Evolutionary conservation across 306 rosid genomes (phyloP).

Genomic region (Bauhinia variegata): DNA sequence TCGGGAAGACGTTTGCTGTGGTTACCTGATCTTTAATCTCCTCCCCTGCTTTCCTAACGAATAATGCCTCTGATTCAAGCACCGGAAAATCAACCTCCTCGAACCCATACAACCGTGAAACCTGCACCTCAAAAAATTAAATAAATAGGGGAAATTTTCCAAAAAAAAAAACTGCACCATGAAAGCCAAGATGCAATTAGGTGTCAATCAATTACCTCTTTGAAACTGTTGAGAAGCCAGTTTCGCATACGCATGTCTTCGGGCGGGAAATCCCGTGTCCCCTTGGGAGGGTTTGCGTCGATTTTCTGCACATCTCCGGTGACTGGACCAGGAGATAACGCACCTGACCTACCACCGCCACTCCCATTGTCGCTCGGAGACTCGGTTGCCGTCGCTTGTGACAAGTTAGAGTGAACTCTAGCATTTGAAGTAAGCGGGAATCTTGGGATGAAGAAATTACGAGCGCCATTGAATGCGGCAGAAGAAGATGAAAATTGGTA

Average conservation of each 20-base stretch:
- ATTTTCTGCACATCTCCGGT: conserved; percentile 61
- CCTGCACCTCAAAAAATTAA: conserved; percentile 43
- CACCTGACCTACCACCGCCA: conserved; percentile 65
- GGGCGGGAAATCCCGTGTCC: conserved; percentile 88
- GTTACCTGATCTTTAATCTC: conserved; percentile 97
- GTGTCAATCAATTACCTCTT: conserved; percentile 51
- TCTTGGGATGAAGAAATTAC: conserved; percentile 36
- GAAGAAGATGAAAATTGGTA: conserved; percentile 51
- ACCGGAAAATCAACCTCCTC: conserved; percentile 96
- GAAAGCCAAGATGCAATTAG: background rate
- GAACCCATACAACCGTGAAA: conserved; percentile 73
- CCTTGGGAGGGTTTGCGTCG: conserved; percentile 90
- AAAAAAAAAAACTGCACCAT: background rate
- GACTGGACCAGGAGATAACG: conserved; percentile 55
- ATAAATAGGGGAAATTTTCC: background rate
- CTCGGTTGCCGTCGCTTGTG: conserved; percentile 46
- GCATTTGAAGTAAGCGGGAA: conserved; percentile 15
- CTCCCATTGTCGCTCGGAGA: conserved; percentile 44
- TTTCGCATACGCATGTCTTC: conserved; percentile 83
- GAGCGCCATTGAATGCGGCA: conserved; percentile 30
- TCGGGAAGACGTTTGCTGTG: no score
- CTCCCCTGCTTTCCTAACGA: conserved; percentile 87
- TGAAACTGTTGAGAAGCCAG: conserved; percentile 85
- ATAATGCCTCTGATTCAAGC: conserved; percentile 90
- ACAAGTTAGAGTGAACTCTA: conserved; percentile 45